Percentiles rank a stretch among this genome's conserved stretches.
phyloP scores from a whole-genome alignment of 2,329 filamentous ascomycete genomes.

The Monilinia vaccinii-corymbosi region DNA sequence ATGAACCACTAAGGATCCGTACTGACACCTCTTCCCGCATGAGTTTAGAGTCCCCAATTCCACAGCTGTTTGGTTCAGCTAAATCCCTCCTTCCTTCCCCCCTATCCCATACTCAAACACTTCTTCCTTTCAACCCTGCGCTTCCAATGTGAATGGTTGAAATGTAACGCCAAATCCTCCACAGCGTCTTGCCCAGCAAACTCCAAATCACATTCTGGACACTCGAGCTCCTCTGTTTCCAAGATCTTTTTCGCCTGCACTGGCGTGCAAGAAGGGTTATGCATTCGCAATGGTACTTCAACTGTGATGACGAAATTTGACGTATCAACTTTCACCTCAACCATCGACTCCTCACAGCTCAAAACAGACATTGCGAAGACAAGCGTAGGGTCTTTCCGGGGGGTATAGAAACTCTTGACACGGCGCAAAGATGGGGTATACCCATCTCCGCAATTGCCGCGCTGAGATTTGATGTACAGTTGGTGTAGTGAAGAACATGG shows the following conservation, averaged over 20 bases:
- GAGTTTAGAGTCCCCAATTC: not conserved
- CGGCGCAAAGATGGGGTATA: conserved; percentile 2
- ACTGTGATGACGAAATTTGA: not conserved
- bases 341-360: not conserved
- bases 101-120: not conserved
- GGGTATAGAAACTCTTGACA: conserved; percentile 6
- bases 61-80: not conserved
- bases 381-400: not conserved
- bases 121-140: conserved; percentile 1
- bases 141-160: conserved; percentile 8
- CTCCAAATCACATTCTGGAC: conserved; percentile 5
- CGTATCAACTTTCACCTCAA: conserved; percentile 4
- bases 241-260: not conserved
- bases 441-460: not conserved
- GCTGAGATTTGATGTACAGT: conserved; percentile 1
- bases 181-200: not conserved
- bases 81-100: not conserved
- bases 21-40: not conserved
- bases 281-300: conserved; percentile 1
- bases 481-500: conserved; percentile 7
- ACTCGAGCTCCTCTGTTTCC: conserved; percentile 4
- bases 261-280: not conserved
- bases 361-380: not conserved
- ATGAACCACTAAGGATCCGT: not conserved
- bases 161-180: conserved; percentile 2